A percentile compares a stretch with the other conserved stretches of the same genome.
phyloP scores from a whole-genome alignment of 2,329 filamentous ascomycete genomes.

The Pyrenochaeta sp. region DNA sequence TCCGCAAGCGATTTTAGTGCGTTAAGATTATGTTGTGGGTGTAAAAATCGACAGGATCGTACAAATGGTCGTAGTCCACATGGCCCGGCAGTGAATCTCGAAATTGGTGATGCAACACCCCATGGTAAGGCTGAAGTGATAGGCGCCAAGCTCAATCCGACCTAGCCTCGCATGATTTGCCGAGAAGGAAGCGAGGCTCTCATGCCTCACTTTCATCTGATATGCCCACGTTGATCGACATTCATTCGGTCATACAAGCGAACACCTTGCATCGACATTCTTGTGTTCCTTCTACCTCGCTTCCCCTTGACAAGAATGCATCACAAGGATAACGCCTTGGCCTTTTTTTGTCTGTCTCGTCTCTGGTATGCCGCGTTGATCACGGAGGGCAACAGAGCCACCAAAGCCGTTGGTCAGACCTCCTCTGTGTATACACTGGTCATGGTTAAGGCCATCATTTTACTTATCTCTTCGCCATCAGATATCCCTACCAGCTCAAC shows the following conservation, averaged over 20 bases:
- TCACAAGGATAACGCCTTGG: no score
- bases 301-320: no score
- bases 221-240: not conserved
- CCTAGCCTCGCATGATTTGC: not conserved
- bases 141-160: constrained; percentile 3
- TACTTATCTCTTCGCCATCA: not conserved
- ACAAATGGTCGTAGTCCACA: not conserved
- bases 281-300: no score
- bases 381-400: no score
- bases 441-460: not conserved
- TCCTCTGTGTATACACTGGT: no score
- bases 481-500: not conserved
- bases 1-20: no score
- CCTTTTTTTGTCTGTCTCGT: no score
- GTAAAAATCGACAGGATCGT: not conserved
- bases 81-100: not conserved
- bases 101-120: constrained; percentile 20
- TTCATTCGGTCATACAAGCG: not conserved
- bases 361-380: no score
- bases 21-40: no score
- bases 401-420: no score
- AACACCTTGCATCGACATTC: no score
- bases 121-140: constrained; percentile 9
- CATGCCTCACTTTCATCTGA: not conserved
- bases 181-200: not conserved